These are phyloP conservation scores for Tolypocladium inflatum DNA, from an alignment of 2,329 filamentous ascomycete species.

Conservation along the genomic window DNA sequence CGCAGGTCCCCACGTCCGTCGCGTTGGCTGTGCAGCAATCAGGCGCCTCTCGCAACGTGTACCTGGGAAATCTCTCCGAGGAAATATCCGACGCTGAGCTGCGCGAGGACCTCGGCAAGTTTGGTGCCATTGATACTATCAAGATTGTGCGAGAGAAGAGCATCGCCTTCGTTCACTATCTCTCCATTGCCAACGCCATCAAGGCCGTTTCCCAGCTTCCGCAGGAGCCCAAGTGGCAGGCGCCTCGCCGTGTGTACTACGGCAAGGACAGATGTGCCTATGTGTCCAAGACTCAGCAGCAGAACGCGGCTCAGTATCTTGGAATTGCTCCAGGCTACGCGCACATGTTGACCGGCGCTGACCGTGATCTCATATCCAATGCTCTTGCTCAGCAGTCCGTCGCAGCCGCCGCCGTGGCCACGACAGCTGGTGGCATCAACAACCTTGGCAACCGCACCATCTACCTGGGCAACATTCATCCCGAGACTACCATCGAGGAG, in stretches of 20 bases:
- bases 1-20: conserved; percentile 93
- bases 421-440: conserved; percentile 91
- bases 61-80: conserved; percentile 86
- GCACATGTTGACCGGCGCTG: conserved; percentile 89
- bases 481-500: conserved; percentile 97
- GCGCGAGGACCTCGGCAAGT: conserved; percentile 90
- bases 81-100: conserved; percentile 87
- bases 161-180: conserved; percentile 94
- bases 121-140: conserved; percentile 91
- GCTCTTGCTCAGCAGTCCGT: conserved; percentile 96
- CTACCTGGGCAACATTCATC: conserved; percentile 97
- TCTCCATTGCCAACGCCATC: conserved; percentile 96
- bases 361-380: conserved; percentile 93
- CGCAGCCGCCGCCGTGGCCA: conserved; percentile 90
- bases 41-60: conserved; percentile 92
- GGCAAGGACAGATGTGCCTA: conserved; percentile 98
- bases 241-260: conserved; percentile 92
- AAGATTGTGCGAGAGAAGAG: conserved; percentile 97
- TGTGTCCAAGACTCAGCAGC: conserved; percentile 98
- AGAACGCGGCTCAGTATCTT: conserved; percentile 96
- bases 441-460: conserved; percentile 97
- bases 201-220: conserved; percentile 95
- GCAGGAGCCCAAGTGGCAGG: conserved; percentile 94
- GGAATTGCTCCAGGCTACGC: conserved; percentile 95
- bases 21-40: conserved; percentile 97